These are phyloP conservation scores for Phaffomyces opuntiae DNA, from an alignment of 805 yeast genomes.

Conservation along the genomic window DNA sequence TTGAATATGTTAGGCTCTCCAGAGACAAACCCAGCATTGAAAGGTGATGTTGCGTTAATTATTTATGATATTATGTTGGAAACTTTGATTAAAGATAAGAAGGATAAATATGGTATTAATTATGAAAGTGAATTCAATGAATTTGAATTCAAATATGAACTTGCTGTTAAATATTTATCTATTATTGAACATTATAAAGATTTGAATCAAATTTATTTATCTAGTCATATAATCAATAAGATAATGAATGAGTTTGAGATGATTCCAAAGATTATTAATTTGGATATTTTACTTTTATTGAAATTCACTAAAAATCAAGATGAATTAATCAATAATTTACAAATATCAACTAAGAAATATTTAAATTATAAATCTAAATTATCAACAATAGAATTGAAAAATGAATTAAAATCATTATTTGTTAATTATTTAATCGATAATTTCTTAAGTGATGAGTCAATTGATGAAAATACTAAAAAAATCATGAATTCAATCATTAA, in stretches of 20 bases:
- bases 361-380: slow-evolving; percentile 47
- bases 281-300: slow-evolving; percentile 62
- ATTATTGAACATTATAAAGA: slow-evolving; percentile 61
- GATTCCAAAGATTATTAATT: slow-evolving; percentile 32
- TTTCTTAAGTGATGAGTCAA: slow-evolving; percentile 28
- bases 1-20: slow-evolving; percentile 77
- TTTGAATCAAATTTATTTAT: slow-evolving; percentile 61
- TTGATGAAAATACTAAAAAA: slow-evolving; percentile 15
- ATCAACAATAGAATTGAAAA: slow-evolving; percentile 23
- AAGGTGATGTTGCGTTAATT: slow-evolving; percentile 65
- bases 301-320: slow-evolving; percentile 39
- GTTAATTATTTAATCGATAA: slow-evolving; percentile 16
- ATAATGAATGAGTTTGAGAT: slow-evolving; percentile 37
- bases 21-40: slow-evolving; percentile 74
- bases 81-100: slow-evolving; percentile 27
- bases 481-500: slow-evolving; percentile 20
- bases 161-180: slow-evolving; percentile 39
- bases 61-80: slow-evolving; percentile 63
- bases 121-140: slow-evolving; percentile 54
- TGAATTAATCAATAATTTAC: slow-evolving; percentile 51
- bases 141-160: slow-evolving; percentile 33
- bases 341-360: slow-evolving; percentile 64
- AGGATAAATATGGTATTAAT: slow-evolving; percentile 22
- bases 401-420: slow-evolving; percentile 28
- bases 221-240: slow-evolving; percentile 54